These are phyloP conservation scores for Beauveria varroae DNA, from an alignment of 2,329 filamentous ascomycete genomes.

Conservation along the genomic window DNA sequence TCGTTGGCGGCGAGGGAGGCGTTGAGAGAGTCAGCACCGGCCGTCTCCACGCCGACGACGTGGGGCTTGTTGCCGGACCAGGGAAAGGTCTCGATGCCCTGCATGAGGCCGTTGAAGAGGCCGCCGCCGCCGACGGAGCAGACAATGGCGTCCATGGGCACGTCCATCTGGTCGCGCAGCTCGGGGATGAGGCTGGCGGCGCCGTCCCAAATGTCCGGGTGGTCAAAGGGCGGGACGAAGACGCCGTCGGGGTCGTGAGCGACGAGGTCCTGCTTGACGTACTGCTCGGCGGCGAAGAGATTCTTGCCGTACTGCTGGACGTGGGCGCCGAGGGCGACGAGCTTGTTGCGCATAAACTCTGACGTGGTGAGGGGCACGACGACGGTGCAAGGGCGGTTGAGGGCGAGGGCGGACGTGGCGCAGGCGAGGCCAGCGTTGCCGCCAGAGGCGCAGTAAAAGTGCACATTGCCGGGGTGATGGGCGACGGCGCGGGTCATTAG, in stretches of 20 bases:
- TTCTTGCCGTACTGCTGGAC: conserved; percentile 62
- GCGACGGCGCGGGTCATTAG: conserved; percentile 45
- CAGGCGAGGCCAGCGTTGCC: conserved; percentile 83
- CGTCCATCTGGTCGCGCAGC: conserved; percentile 32
- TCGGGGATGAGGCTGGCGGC: conserved; percentile 51
- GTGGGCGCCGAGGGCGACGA: conserved; percentile 58
- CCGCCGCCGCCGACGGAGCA: conserved; percentile 79
- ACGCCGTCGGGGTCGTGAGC: conserved; percentile 44
- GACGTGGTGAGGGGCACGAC: conserved; percentile 63
- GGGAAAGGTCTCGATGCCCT: conserved; percentile 50
- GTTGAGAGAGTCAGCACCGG: conserved; percentile 62
- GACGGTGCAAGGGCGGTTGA: conserved; percentile 63
- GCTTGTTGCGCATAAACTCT: conserved; percentile 62
- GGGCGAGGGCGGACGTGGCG: conserved; percentile 59
- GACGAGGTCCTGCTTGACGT: conserved; percentile 53
- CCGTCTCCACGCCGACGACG: conserved; percentile 69
- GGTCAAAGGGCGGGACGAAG: conserved; percentile 65
- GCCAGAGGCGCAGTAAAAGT: conserved; percentile 75
- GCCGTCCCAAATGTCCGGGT: conserved; percentile 60
- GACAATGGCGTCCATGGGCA: conserved; percentile 59
- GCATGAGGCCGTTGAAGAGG: conserved; percentile 66
- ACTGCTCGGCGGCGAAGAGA: conserved; percentile 62
- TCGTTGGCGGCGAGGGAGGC: conserved; percentile 48
- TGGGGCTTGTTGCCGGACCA: conserved; percentile 30
- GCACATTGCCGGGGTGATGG: conserved; percentile 30